Evolutionary conservation across 192 early-diverging fungal genomes (phyloP), one percentile per base, ranked within the genome.

Genomic region (Coemansia sp.): DNA sequence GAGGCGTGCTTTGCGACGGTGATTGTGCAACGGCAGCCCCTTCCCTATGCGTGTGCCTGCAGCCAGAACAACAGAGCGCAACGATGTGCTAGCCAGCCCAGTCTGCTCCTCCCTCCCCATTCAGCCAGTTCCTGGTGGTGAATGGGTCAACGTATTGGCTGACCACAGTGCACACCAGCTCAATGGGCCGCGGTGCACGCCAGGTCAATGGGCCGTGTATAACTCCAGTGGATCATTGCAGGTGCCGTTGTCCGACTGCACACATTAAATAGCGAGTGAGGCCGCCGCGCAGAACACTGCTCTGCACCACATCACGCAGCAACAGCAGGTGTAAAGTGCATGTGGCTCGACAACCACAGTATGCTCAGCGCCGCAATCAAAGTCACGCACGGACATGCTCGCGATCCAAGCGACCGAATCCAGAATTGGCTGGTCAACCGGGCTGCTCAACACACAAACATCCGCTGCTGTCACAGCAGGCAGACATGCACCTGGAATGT

Each of bases 1-100:
- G 59, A 14, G 18, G 29, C 26, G 53, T 54, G 53, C 53, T 39
- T 61, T 49, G 45, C 59, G 29, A 24, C 19, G 18, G 35, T 39
- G 37, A 62, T 54, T 62, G 50, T 62, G 61, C n/a, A 6, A 24
- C 24, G 18, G 53, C 53, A 22, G 12, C 26, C 27, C 29, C 53
- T 54, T 54, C 53, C 53, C 53, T 54, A 54, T 54, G 29, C 10
- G 53, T 8, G 12, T 16, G 53, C 53, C 27, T 54, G 53, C 53
- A 54, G 12, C 26, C 26, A 54, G 53, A 19, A 54, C 53, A 54
- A 24, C 26, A 54, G 53, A 16, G 26, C 26, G 22, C 53, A 52
- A 23, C 6, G 7, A 52, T 20, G 19, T 51, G 49, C 26, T 4
- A 35, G 51, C 23, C 51, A 18, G 11, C 11, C 19, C 20, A 23